Evolutionary conservation across 495 filamentous ascomycete genomes (phyloP), one percentile per base, ranked within the genome.

Genomic region (Lasiosphaeria miniovina): DNA sequence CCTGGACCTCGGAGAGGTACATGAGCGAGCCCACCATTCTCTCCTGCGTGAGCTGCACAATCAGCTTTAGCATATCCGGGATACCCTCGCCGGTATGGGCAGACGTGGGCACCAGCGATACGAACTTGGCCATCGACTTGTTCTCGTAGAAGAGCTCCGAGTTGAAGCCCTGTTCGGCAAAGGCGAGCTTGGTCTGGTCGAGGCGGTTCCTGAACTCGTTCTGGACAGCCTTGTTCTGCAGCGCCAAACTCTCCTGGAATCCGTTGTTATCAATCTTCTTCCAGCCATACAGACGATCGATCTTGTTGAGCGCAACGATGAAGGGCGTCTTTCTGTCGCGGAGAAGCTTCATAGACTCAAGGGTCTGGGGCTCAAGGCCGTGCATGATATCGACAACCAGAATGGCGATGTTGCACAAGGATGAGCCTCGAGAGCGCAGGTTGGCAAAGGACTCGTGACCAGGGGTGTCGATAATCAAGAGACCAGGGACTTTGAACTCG

Each of bases 361-460:
- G 82, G 32, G 95, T 99, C 73, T 99, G 95, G 14, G 91, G 95
- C 74, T 99, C 95, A 51, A 99, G 85, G 69, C 95, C 95, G 81
- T 99, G 95, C 95, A 99, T 99, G 69, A 99, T 99, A 82, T 99
- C 95, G 63, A 99, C 93, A 31, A 99, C 95, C 60, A 99, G 79
- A 71, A 99, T 99, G 68, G 95, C 95, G 76, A 99, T 98, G 78
- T 99, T 99, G 74, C 95, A 99, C 53, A 99, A 87, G 50, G 92
- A 96, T 43, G 93, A 96, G 74, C 95, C 95, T 76, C 95, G 84
- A 58, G 92, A 96, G 58, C 95, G 89, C 60, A 99, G 74, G 77
- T 99, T 99, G 56, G 93, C 95, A 85, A 99, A 99, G 65, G 94
- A 98, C 82, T 99, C 95, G 90, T 99, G 95, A 79, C 95, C 95